Conservation (phyloP, 306 rosid genomes). For the Luffa acutangula region DNA sequence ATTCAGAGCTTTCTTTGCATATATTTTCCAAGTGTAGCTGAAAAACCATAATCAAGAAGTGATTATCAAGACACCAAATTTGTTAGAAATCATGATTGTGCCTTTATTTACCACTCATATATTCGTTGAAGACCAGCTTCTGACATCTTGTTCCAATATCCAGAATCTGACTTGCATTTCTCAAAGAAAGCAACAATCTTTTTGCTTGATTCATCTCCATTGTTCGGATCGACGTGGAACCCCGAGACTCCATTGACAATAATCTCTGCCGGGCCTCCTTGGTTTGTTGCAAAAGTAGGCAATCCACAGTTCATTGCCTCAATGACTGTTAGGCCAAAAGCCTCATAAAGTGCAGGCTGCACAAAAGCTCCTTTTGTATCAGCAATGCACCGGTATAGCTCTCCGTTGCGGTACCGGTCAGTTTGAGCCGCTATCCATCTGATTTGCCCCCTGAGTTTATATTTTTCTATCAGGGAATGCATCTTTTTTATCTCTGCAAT, state of each 20-base stretch:
- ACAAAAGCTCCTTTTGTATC: constrained; percentile 90
- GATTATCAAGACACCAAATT: neutral
- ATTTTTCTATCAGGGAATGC: constrained; percentile 56
- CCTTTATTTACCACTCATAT: constrained; percentile 49
- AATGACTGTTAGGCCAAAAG: constrained; percentile 86
- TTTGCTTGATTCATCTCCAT: constrained; percentile 66
- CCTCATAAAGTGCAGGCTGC: constrained; percentile 91
- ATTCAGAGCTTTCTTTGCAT: constrained; percentile 72
- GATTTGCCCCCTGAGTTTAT: constrained; percentile 61
- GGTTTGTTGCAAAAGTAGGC: constrained; percentile 86
- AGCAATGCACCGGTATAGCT: constrained; percentile 68
- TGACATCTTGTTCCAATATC: constrained; percentile 56
- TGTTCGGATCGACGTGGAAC: constrained; percentile 60
- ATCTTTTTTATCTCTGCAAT: constrained; percentile 70
- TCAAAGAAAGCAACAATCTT: constrained; percentile 81
- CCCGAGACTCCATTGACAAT: constrained; percentile 77
- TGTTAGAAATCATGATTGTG: neutral
- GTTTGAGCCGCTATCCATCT: constrained; percentile 97
- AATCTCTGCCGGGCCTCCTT: constrained; percentile 95
- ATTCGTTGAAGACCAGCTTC: constrained; percentile 61
- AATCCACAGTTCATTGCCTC: constrained; percentile 97
- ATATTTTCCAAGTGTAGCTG: constrained; percentile 97
- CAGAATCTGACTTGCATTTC: constrained; percentile 50
- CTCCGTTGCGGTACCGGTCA: constrained; percentile 63
- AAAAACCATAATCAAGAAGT: neutral